phyloP scores from a whole-genome alignment of 345 rosid species.

The Leavenworthia alabamica region DNA sequence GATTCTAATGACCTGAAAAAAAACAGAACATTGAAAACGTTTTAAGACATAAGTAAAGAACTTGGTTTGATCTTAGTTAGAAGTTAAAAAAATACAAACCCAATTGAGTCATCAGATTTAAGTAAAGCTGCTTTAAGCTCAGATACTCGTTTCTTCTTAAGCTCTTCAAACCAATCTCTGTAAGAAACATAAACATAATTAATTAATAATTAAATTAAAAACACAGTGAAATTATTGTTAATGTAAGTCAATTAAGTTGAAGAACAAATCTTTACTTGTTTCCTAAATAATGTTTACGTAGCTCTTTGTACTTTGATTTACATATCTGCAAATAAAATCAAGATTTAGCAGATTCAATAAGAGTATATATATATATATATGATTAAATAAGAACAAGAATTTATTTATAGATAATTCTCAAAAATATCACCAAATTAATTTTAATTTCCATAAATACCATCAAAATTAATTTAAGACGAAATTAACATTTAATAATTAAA shows the following conservation, averaged over 20 bases:
- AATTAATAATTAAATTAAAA: too few relatives aligned
- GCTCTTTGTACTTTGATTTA: slow-evolving; percentile 68
- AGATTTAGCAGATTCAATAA: not conserved
- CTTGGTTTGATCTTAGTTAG: not conserved
- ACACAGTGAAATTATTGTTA: not conserved
- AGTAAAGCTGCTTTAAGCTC: slow-evolving; percentile 70
- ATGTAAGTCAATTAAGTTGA: not conserved
- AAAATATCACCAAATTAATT: too few relatives aligned
- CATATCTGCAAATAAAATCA: slow-evolving; percentile 47
- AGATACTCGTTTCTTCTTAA: slow-evolving; percentile 63
- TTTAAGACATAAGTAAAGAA: slow-evolving; percentile 1
- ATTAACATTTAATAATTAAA: too few relatives aligned
- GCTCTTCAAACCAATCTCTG: slow-evolving; percentile 83
- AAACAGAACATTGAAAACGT: not conserved
- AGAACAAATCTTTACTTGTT: slow-evolving; percentile 46
- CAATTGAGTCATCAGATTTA: slow-evolving; percentile 66
- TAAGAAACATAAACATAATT: slow-evolving; percentile 6
- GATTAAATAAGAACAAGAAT: not conserved
- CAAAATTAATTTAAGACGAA: too few relatives aligned
- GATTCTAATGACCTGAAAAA: slow-evolving; percentile 60
- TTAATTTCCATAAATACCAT: too few relatives aligned
- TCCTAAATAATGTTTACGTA: slow-evolving; percentile 55
- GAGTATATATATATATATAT: not conserved
- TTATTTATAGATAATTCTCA: too few relatives aligned
- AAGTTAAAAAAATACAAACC: slow-evolving; percentile 41